phyloP scores from a whole-genome alignment of 768 basidiomycete species.

The Amyloporia xantha region DNA sequence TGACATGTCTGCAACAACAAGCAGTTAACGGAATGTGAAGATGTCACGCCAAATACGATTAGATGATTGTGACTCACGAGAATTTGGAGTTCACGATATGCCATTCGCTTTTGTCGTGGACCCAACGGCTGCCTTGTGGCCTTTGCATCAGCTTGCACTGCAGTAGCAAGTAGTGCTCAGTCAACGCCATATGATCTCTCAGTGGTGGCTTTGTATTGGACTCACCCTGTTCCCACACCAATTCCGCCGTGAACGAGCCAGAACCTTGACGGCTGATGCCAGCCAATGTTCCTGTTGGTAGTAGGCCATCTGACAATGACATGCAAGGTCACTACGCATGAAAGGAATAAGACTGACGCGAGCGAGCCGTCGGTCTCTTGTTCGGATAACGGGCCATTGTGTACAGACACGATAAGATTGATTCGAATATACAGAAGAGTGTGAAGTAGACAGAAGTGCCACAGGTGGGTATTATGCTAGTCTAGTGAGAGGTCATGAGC shows the following conservation, averaged over 20 bases:
- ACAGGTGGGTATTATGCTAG: too few species aligned
- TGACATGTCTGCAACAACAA: not conserved
- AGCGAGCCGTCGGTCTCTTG: not conserved
- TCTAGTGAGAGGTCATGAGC: too few species aligned
- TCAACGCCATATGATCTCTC: not conserved
- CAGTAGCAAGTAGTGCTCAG: not conserved
- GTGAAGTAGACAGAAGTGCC: too few species aligned
- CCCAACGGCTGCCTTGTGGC: not conserved
- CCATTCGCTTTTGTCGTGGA: not conserved
- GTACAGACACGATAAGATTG: too few species aligned
- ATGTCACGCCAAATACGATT: not conserved
- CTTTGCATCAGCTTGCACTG: not conserved
- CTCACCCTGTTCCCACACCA: not conserved
- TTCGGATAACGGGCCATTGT: not conserved
- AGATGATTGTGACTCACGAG: not conserved
- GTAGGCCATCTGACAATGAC: not conserved
- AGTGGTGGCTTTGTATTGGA: not conserved
- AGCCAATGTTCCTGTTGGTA: not conserved
- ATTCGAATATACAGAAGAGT: not conserved
- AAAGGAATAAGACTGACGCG: not conserved
- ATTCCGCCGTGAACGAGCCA: constrained; percentile 3
- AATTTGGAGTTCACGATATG: not conserved
- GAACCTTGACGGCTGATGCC: not conserved
- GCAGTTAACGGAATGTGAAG: not conserved
- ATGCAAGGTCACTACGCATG: too few species aligned